Evolutionary conservation across 2,329 filamentous ascomycete species (phyloP).

Genomic region (Rhexocercosporidium sp.): DNA sequence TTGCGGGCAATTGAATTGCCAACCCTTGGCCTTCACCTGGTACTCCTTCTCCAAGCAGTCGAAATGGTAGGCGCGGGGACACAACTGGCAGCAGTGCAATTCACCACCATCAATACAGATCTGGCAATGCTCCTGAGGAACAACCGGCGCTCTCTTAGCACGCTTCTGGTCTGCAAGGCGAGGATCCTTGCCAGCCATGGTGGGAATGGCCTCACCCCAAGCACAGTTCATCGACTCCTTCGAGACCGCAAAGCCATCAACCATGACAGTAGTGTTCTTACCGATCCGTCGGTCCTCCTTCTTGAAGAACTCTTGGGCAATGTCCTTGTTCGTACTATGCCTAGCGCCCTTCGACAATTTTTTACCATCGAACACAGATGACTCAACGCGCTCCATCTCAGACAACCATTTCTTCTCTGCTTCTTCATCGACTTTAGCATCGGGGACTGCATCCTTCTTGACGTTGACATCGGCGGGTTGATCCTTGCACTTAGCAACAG

Average conservation of each 20-base stretch:
- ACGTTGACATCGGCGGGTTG: conserved; percentile 50
- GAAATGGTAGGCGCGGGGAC: conserved; percentile 59
- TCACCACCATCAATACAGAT: conserved; percentile 55
- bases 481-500: conserved; percentile 58
- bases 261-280: conserved; percentile 62
- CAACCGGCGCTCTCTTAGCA: conserved; percentile 52
- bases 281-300: conserved; percentile 56
- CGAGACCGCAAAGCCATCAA: conserved; percentile 59
- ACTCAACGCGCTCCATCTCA: conserved; percentile 61
- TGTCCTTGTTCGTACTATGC: conserved; percentile 40
- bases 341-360: conserved; percentile 48
- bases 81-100: conserved; percentile 54
- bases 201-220: conserved; percentile 63
- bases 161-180: conserved; percentile 54
- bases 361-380: conserved; percentile 61
- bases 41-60: conserved; percentile 52
- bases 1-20: conserved; percentile 59
- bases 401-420: conserved; percentile 61
- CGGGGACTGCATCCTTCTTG: conserved; percentile 40
- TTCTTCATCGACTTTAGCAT: conserved; percentile 46
- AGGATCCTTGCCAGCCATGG: conserved; percentile 59
- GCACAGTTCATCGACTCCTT: conserved; percentile 60
- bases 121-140: conserved; percentile 57
- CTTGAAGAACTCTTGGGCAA: conserved; percentile 45
- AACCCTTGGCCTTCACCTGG: conserved; percentile 49